Evolutionary conservation across 805 yeast genomes (phyloP).

Genomic region (Candida loeiensis): DNA sequence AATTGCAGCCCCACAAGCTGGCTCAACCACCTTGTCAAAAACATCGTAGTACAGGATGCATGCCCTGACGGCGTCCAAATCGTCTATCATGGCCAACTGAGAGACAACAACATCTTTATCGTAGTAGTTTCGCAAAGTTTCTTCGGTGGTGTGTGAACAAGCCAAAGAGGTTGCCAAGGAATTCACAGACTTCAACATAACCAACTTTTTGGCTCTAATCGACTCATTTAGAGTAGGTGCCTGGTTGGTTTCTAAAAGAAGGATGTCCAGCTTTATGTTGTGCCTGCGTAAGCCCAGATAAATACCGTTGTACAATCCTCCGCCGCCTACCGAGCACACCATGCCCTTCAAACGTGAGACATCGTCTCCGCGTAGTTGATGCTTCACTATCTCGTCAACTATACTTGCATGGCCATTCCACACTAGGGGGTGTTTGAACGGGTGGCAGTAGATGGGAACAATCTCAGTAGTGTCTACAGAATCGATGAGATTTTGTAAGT

Average conservation of each 20-base stretch:
- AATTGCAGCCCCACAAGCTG: conserved; percentile 72
- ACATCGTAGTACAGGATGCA: conserved; percentile 49
- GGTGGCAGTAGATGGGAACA: conserved; percentile 50
- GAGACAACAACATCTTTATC: conserved; percentile 15
- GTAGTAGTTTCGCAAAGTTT: conserved; percentile 42
- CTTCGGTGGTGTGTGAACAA: conserved; percentile 51
- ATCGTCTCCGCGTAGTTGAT: conserved; percentile 21
- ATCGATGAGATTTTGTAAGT: conserved; percentile 28
- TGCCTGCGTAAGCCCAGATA: conserved; percentile 41
- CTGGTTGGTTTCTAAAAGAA: conserved; percentile 57
- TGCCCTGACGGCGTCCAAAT: conserved; percentile 53
- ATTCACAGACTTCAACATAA: conserved; percentile 42
- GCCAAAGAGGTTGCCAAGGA: conserved; percentile 67
- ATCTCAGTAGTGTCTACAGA: conserved; percentile 14
- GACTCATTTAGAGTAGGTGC: conserved; percentile 57
- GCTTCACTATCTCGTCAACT: conserved; percentile 41
- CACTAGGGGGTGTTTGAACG: conserved; percentile 47
- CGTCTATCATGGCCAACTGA: conserved; percentile 35
- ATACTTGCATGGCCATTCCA: conserved; percentile 55
- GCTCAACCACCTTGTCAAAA: conserved; percentile 55
- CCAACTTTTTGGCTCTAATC: conserved; percentile 42
- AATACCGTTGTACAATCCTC: conserved; percentile 54
- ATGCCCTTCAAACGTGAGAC: conserved; percentile 36
- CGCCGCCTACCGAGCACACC: conserved; percentile 57
- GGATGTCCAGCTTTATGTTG: conserved; percentile 29